Conservation (phyloP, 176 grass and related monocot species). For the Miscanthus lutarioriparius region DNA sequence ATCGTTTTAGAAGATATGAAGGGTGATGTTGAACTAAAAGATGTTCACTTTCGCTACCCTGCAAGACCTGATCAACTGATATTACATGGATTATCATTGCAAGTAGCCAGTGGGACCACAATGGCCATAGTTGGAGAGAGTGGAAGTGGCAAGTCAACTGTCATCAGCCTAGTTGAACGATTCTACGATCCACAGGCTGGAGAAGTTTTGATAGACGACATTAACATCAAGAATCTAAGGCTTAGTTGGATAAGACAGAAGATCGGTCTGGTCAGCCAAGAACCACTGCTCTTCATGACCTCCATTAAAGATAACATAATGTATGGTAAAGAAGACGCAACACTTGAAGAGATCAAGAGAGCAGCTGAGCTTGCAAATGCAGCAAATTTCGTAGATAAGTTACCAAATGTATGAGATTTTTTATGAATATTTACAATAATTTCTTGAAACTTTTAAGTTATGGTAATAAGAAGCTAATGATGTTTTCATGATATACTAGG, state of each 20-base stretch:
- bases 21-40: constrained; percentile 65
- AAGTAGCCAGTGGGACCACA: constrained; percentile 61
- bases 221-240: constrained; percentile 58
- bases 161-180: constrained; percentile 56
- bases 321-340: constrained; percentile 48
- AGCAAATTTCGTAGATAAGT: constrained; percentile 60
- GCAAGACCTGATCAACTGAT: constrained; percentile 67
- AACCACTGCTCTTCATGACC: constrained; percentile 58
- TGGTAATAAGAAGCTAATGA: not conserved
- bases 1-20: constrained; percentile 58
- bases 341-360: constrained; percentile 58
- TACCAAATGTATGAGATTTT: constrained; percentile 49
- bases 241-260: constrained; percentile 57
- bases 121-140: constrained; percentile 92
- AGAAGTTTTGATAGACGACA: constrained; percentile 60
- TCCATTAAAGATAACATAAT: constrained; percentile 65
- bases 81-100: constrained; percentile 67
- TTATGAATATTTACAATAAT: not conserved
- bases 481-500: constrained; percentile 41
- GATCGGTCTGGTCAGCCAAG: constrained; percentile 68
- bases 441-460: not conserved
- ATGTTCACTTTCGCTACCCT: constrained; percentile 74
- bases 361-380: constrained; percentile 65
- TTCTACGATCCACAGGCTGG: constrained; percentile 63
- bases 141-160: constrained; percentile 93